phyloP scores from a whole-genome alignment of 495 filamentous ascomycete species.

The Aspergillus incahuasiensis region DNA sequence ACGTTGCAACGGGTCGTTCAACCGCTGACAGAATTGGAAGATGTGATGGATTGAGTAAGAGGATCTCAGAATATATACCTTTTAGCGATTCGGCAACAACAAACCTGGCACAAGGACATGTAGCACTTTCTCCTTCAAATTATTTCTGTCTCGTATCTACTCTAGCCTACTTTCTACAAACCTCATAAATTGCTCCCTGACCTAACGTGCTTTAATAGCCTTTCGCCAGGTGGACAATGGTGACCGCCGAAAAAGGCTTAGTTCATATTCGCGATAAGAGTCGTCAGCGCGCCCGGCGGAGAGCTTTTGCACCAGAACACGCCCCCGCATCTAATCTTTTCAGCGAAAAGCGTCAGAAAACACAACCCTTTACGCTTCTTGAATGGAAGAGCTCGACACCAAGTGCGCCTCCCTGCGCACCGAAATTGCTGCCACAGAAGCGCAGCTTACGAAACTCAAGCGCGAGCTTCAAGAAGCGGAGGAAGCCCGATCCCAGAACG shows the following conservation, averaged over 20 bases:
- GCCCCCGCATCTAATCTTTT: background rate
- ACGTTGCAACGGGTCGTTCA: slow-evolving; percentile 44
- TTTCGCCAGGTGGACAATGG: background rate
- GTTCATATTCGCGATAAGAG: slow-evolving; percentile 10
- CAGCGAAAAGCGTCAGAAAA: background rate
- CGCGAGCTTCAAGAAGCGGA: slow-evolving; percentile 33
- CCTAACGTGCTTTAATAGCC: too few species aligned
- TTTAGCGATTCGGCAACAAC: too few species aligned
- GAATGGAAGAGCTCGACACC: slow-evolving; percentile 24
- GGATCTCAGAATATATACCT: too few species aligned
- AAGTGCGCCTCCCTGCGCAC: slow-evolving; percentile 38
- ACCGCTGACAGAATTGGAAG: slow-evolving; percentile 43
- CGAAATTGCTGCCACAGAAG: slow-evolving; percentile 37
- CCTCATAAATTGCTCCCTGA: too few species aligned
- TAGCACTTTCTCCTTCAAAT: too few species aligned
- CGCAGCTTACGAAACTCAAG: slow-evolving; percentile 33
- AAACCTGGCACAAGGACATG: too few species aligned
- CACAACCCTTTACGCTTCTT: background rate
- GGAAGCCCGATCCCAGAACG: slow-evolving; percentile 15
- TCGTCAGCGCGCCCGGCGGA: background rate
- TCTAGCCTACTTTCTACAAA: too few species aligned
- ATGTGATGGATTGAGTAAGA: slow-evolving; percentile 21
- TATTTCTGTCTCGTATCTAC: too few species aligned
- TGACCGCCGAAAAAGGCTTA: background rate
- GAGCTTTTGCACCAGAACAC: background rate